Evolutionary conservation across 495 filamentous ascomycete species (phyloP).

Genomic region (Podospora didyma): DNA sequence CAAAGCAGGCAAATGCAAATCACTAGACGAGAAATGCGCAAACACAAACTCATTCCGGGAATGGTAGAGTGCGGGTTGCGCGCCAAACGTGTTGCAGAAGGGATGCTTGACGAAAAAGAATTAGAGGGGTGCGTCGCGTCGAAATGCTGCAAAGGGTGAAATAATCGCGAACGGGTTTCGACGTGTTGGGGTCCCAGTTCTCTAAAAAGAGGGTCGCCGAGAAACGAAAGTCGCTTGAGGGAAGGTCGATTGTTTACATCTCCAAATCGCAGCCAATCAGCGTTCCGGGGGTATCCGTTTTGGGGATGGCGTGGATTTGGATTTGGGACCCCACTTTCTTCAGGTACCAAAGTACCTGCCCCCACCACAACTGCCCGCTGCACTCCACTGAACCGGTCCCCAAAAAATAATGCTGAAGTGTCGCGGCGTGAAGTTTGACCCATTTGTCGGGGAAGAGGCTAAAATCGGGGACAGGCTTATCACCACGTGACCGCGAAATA

Average conservation of each 20-base stretch:
- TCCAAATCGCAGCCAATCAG: conserved; percentile 20
- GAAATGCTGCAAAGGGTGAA: neutral
- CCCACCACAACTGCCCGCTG: neutral
- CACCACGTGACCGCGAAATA: conserved; percentile 28
- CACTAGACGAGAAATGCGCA: neutral
- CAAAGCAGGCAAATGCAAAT: too few relatives aligned
- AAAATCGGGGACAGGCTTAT: too few relatives aligned
- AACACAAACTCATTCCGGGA: neutral
- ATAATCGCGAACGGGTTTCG: neutral
- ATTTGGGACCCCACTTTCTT: too few relatives aligned
- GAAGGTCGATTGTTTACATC: conserved; percentile 26
- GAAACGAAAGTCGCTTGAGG: too few relatives aligned
- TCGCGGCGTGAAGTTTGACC: too few relatives aligned
- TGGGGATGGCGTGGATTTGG: neutral
- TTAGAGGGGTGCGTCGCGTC: too few relatives aligned
- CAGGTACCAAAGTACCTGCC: neutral
- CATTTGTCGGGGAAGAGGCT: too few relatives aligned
- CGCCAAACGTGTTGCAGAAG: too few relatives aligned
- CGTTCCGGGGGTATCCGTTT: neutral
- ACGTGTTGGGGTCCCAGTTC: neutral
- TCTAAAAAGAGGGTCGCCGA: neutral
- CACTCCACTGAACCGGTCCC: neutral
- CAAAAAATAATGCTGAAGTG: too few relatives aligned
- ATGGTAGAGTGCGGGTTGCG: too few relatives aligned
- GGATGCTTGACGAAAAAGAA: neutral